A percentile compares a stretch with the other conserved stretches of the same genome.
Conservation (phyloP, 2,329 filamentous ascomycete genomes). For the Scopulariopsis brevicaulis region DNA sequence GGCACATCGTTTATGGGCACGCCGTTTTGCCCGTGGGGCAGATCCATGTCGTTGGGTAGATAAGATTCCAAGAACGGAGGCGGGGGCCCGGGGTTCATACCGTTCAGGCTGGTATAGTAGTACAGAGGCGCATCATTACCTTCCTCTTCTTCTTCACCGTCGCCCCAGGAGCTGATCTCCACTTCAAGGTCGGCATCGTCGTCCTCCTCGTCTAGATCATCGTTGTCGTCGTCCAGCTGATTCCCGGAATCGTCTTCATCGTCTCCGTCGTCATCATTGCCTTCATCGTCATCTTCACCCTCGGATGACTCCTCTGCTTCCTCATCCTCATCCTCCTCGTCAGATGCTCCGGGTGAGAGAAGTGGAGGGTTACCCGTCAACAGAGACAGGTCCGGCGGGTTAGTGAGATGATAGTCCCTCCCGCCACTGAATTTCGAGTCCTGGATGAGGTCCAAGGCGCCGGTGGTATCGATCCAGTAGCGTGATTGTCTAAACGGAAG, state of each 20-base stretch:
- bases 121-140: not conserved
- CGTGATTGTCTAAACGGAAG: not conserved
- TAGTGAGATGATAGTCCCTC: not conserved
- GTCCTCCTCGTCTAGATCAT: not conserved
- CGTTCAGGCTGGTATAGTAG: not conserved
- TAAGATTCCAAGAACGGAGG: not conserved
- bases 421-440: not conserved
- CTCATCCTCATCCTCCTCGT: constrained; percentile 4
- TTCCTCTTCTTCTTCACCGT: not conserved
- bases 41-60: not conserved
- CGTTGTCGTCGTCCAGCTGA: not conserved
- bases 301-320: constrained; percentile 4
- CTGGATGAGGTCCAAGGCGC: not conserved
- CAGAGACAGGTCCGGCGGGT: not conserved
- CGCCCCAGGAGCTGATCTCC: not conserved
- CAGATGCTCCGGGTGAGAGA: not conserved
- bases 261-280: not conserved
- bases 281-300: not conserved
- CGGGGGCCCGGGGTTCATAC: not conserved
- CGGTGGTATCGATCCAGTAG: not conserved
- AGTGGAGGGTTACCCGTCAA: not conserved
- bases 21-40: not conserved
- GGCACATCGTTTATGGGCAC: not conserved
- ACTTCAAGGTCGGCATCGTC: not conserved
- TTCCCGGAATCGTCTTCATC: not conserved